Conservation (phyloP, 768 basidiomycete species). For the Termitomyces sp. region DNA sequence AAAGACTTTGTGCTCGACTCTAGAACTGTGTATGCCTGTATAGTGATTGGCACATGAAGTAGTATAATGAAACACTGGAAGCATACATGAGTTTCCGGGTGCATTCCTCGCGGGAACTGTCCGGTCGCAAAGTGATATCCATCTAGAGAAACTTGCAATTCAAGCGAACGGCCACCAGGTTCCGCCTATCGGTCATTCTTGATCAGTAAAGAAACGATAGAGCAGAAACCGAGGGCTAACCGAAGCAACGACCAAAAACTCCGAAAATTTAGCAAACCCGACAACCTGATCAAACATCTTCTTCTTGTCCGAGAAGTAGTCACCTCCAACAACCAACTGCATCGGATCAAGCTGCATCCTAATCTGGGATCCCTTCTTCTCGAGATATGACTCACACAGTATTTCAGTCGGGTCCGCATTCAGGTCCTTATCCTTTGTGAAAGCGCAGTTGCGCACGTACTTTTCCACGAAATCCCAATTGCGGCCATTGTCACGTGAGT, state of each 20-base stretch:
- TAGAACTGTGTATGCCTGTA: constrained; percentile 84
- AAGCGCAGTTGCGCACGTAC: constrained; percentile 89
- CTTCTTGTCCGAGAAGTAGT: constrained; percentile 66
- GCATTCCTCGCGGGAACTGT: constrained; percentile 86
- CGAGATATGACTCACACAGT: constrained; percentile 81
- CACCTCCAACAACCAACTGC: constrained; percentile 70
- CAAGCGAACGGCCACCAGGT: constrained; percentile 51
- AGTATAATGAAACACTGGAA: neutral
- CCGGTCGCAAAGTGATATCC: constrained; percentile 82
- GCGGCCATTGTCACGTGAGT: constrained; percentile 72
- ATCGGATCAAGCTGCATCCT: constrained; percentile 60
- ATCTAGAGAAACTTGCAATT: constrained; percentile 90
- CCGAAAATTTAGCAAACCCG: constrained; percentile 95
- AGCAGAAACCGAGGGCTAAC: constrained; percentile 35
- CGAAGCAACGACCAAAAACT: constrained; percentile 87
- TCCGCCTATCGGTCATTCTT: constrained; percentile 33
- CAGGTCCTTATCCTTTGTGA: constrained; percentile 79
- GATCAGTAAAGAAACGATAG: constrained; percentile 1
- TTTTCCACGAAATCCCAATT: constrained; percentile 72
- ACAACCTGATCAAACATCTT: constrained; percentile 84
- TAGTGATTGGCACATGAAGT: neutral
- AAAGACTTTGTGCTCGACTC: constrained; percentile 92
- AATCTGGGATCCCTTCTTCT: constrained; percentile 78
- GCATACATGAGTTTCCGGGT: constrained; percentile 83
- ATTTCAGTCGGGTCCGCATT: constrained; percentile 84